Base-by-base conservation (phyloP, 306 rosid genomes). In the Urtica urens region DNA sequence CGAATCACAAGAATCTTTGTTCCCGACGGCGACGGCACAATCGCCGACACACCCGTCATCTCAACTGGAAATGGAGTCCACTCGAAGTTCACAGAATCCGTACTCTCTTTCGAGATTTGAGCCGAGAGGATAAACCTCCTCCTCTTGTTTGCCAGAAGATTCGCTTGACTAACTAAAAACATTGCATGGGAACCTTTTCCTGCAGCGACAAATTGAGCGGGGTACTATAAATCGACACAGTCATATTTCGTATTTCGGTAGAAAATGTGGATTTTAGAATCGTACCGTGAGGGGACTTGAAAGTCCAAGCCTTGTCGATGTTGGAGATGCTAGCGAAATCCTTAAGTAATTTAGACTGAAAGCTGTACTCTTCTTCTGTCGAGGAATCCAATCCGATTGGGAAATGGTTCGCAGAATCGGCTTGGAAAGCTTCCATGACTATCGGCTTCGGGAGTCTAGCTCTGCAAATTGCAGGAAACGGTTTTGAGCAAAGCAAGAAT, bases 21-120 rank as follows among this genome's bases (percentile, higher is more conserved):
- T 11, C 87, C 82, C 38, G 93, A 83, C 1, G 93, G 94, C 0
- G 96, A 87, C 31, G 94, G 94, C 70, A 75, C 71, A 51, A 83
- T 57, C 51, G 63, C 38, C 50, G 82, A 80, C 34, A 71, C 77
- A 40, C 81, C 87, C 0, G 58, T 49, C 76, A 80, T 75, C 75
- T 80, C 85, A 20, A 73, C 35, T 41, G 96, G 94, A 73, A 87
- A 87, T 10, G 87, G 82, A 51, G 79, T 48, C 94, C 96, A 83
- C 15, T 55, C 66, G 60, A 87, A 83, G 29, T 73, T 63, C 20
- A 68, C 77, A 27, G 67, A 64, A 23, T 10, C 44, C 0, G 65
- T 25, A 38, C 46, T 72, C 59, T 57, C 82, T 65, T 78, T 60
- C 10, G 57, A 49, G 52, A 87, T 46, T 38, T 63, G 64, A 46